phyloP scores from a whole-genome alignment of 2,329 filamentous ascomycete genomes.

The Xenosphaeropsis pyriputrescens region DNA sequence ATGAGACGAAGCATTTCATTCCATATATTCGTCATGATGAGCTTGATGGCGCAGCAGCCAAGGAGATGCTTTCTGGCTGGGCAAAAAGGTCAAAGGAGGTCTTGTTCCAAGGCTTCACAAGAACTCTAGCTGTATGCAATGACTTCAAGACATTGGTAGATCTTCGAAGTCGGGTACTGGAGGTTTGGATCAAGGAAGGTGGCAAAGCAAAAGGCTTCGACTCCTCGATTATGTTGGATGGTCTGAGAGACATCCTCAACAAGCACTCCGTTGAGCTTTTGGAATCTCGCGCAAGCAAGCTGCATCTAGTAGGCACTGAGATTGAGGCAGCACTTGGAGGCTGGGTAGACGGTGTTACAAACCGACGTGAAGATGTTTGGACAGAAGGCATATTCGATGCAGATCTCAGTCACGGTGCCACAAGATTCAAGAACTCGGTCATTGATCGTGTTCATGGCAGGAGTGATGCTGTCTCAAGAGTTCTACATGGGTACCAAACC shows the following conservation, averaged over 20 bases:
- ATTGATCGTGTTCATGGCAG: conserved; percentile 58
- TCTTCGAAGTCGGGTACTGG: conserved; percentile 54
- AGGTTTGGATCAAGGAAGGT: conserved; percentile 61
- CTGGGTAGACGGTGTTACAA: conserved; percentile 40
- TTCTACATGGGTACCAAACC: conserved; percentile 47
- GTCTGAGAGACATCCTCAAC: conserved; percentile 55
- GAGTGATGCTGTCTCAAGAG: conserved; percentile 47
- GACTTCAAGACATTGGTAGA: conserved; percentile 57
- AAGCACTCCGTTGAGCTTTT: conserved; percentile 49
- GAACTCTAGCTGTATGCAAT: conserved; percentile 39
- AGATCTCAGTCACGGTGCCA: conserved; percentile 50
- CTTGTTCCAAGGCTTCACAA: conserved; percentile 45
- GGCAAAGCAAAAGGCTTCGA: conserved; percentile 51
- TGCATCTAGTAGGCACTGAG: conserved; percentile 50
- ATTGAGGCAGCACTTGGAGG: conserved; percentile 44
- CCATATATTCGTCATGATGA: conserved; percentile 80
- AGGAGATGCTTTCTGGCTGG: conserved; percentile 49
- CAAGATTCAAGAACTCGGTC: conserved; percentile 54
- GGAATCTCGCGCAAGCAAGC: conserved; percentile 44
- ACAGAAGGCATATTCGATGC: conserved; percentile 44
- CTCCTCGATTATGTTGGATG: conserved; percentile 51
- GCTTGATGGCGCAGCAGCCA: conserved; percentile 42
- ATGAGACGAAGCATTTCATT: conserved; percentile 72
- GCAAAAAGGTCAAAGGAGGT: conserved; percentile 42
- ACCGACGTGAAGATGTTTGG: conserved; percentile 49